Evolutionary conservation across 441 rosid species (phyloP).

Genomic region (Biscutella laevigata): DNA sequence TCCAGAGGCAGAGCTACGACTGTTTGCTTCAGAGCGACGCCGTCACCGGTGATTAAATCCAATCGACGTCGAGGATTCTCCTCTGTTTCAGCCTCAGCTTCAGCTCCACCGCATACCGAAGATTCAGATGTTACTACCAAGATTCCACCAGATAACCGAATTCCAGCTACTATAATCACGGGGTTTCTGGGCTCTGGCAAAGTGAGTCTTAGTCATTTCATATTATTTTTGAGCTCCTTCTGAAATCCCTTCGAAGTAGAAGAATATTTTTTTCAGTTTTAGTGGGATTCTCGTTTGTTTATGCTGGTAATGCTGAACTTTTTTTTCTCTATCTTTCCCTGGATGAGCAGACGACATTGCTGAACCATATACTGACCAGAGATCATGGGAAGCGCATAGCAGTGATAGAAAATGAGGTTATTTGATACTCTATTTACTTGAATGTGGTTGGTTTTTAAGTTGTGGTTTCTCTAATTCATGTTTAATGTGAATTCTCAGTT

Average conservation of each 20-base stretch:
- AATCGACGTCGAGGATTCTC: conserved; percentile 33
- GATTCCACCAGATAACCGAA: conserved; percentile 67
- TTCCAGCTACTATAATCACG: conserved; percentile 93
- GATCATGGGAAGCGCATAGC: conserved; percentile 95
- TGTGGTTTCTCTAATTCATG: background rate
- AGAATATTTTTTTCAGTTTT: background rate
- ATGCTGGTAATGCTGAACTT: background rate
- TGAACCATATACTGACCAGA: conserved; percentile 82
- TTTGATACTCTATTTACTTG: background rate
- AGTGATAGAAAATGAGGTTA: conserved; percentile 92
- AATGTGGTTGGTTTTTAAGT: background rate
- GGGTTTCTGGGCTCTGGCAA: conserved; percentile 93
- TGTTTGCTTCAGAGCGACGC: conserved; percentile 16
- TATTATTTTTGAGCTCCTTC: background rate
- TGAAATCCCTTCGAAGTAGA: background rate
- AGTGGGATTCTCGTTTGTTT: background rate
- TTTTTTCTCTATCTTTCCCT: background rate
- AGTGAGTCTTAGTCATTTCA: conserved; percentile 29
- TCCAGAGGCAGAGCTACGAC: conserved; percentile 18
- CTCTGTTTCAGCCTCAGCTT: conserved; percentile 42
- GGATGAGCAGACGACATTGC: conserved; percentile 64
- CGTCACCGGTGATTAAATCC: conserved; percentile 19
- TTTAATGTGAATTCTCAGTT: conserved; percentile 35
- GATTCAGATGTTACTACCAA: conserved; percentile 55
- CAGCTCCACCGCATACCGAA: conserved; percentile 48